phyloP scores from a whole-genome alignment of 2,329 filamentous ascomycete species.

The Microdochium bolleyi region DNA sequence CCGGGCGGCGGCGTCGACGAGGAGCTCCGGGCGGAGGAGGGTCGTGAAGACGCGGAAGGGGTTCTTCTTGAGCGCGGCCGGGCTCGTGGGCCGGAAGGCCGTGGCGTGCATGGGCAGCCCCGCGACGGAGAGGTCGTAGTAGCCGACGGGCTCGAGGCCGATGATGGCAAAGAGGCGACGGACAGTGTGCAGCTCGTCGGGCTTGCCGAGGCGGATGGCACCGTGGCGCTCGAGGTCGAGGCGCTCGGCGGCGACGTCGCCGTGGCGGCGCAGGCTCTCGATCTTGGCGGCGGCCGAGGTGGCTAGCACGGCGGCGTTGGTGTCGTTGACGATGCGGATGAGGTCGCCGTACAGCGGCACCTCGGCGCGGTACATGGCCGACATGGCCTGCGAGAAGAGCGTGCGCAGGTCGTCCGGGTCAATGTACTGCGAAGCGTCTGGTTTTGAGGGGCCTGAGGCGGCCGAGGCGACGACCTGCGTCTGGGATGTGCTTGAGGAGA shows the following conservation, averaged over 20 bases:
- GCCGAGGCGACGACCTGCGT: background rate
- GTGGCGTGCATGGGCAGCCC: slow-evolving; percentile 43
- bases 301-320: slow-evolving; percentile 1
- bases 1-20: slow-evolving; percentile 21
- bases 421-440: background rate
- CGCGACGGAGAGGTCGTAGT: slow-evolving; percentile 40
- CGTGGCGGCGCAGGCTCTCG: background rate
- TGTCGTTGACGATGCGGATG: slow-evolving; percentile 8
- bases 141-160: slow-evolving; percentile 40
- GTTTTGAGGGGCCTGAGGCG: background rate
- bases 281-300: background rate
- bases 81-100: slow-evolving; percentile 34
- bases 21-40: slow-evolving; percentile 30
- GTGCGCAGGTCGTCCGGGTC: slow-evolving; percentile 5
- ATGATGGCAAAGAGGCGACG: slow-evolving; percentile 34
- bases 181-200: slow-evolving; percentile 24
- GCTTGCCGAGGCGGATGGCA: slow-evolving; percentile 28
- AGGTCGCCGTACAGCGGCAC: slow-evolving; percentile 13
- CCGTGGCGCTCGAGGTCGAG: slow-evolving; percentile 18
- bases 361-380: slow-evolving; percentile 13
- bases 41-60: slow-evolving; percentile 37
- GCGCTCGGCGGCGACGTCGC: slow-evolving; percentile 1
- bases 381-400: slow-evolving; percentile 9
- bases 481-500: background rate
- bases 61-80: slow-evolving; percentile 25